phyloP scores from a whole-genome alignment of 129 eudicot genomes.

The Logfia minima region DNA sequence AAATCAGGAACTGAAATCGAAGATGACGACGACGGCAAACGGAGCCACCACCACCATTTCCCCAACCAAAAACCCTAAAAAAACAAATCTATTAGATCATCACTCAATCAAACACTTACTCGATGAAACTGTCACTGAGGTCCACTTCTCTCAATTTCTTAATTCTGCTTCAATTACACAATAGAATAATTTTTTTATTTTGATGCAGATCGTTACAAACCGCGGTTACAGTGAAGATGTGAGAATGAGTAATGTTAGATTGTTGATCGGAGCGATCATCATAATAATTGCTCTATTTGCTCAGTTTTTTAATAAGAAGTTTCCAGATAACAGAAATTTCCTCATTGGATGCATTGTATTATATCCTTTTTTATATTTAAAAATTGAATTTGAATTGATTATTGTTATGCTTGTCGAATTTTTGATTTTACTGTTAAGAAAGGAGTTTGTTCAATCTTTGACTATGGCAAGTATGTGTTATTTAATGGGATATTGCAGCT shows the following conservation, averaged over 20 bases:
- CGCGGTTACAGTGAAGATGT: conserved; percentile 87
- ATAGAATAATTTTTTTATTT: not conserved
- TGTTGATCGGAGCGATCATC: conserved; percentile 68
- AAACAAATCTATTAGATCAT: conserved; percentile 81
- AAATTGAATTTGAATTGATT: not conserved
- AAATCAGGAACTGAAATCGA: conserved; percentile 39
- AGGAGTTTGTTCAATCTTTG: conserved; percentile 52
- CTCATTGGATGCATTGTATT: conserved; percentile 68
- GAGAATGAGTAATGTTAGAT: conserved; percentile 72
- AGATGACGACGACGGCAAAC: conserved; percentile 38
- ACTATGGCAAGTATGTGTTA: conserved; percentile 69
- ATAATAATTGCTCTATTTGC: conserved; percentile 78
- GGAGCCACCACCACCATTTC: conserved; percentile 18
- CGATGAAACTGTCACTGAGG: conserved; percentile 91
- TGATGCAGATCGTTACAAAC: conserved; percentile 60
- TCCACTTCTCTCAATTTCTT: conserved; percentile 8
- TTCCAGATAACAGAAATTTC: conserved; percentile 72
- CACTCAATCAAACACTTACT: conserved; percentile 88
- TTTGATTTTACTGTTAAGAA: not conserved
- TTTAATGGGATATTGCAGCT: conserved; percentile 76
- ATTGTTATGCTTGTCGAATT: not conserved
- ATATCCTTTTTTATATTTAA: conserved; percentile 68
- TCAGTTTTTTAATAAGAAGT: conserved; percentile 86
- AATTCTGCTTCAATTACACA: not conserved
- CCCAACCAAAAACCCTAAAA: conserved; percentile 46